Conservation (phyloP, 1,139 yeast genomes). For the Wickerhamomyces sp. region DNA sequence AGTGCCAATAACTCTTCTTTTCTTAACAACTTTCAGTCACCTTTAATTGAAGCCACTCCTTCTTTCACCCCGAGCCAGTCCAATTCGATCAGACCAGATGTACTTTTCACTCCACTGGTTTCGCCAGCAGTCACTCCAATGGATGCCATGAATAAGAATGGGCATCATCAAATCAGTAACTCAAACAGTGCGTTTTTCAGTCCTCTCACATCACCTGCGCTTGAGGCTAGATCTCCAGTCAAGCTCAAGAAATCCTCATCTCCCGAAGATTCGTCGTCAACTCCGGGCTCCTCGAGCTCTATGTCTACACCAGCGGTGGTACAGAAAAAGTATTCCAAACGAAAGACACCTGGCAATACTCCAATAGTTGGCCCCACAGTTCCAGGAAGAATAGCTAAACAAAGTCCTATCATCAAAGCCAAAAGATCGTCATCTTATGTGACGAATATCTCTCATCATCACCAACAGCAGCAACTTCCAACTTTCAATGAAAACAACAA, state of each 20-base stretch:
- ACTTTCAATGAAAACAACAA: conserved; percentile 2
- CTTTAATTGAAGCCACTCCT: conserved; percentile 8
- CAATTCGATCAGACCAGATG: conserved; percentile 24
- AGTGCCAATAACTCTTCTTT: conserved; percentile 7
- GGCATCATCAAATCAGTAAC: conserved; percentile 14
- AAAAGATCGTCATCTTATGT: conserved; percentile 23
- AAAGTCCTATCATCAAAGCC: conserved; percentile 24
- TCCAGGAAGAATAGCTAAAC: conserved; percentile 24
- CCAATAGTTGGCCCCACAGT: conserved; percentile 30
- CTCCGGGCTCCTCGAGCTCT: conserved; percentile 5
- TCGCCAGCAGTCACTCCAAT: conserved; percentile 72
- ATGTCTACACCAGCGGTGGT: conserved; percentile 5
- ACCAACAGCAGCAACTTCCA: conserved; percentile 6
- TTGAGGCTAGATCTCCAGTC: conserved; percentile 34
- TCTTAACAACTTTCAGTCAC: conserved; percentile 16
- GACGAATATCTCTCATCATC: conserved; percentile 21
- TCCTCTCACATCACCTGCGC: conserved; percentile 63
- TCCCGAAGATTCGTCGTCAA: conserved; percentile 11
- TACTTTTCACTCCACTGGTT: conserved; percentile 62
- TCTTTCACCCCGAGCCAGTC: conserved; percentile 1
- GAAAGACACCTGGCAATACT: conserved; percentile 31
- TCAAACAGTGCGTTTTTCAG: conserved; percentile 30
- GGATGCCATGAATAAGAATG: conserved; percentile 32
- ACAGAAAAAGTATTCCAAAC: conserved; percentile 24
- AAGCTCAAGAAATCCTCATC: conserved; percentile 17